phyloP scores from a whole-genome alignment of 805 yeast species.

The Wickerhamomyces silvicola region DNA sequence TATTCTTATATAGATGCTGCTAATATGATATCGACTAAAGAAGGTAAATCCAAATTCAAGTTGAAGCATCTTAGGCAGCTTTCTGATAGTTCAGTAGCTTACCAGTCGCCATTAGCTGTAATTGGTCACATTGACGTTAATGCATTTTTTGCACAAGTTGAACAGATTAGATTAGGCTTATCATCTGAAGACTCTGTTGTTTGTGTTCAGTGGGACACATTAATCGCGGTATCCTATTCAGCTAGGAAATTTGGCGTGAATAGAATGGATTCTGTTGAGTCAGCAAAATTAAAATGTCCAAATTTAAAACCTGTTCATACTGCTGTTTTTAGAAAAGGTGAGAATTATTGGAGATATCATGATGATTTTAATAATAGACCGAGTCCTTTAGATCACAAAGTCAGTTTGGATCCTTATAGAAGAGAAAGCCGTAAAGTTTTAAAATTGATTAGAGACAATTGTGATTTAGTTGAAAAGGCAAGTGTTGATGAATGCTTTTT shows the following conservation, averaged over 20 bases:
- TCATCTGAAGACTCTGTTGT: constrained; percentile 75
- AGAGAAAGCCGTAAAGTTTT: constrained; percentile 79
- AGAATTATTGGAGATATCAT: constrained; percentile 72
- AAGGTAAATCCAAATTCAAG: constrained; percentile 32
- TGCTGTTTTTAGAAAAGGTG: constrained; percentile 87
- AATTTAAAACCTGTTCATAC: constrained; percentile 77
- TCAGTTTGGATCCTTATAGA: constrained; percentile 85
- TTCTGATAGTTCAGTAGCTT: constrained; percentile 40
- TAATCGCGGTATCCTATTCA: constrained; percentile 88
- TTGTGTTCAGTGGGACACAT: constrained; percentile 86
- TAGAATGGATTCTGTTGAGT: constrained; percentile 64
- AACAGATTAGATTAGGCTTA: constrained; percentile 66
- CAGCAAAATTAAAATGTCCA: constrained; percentile 75
- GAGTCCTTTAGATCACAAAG: constrained; percentile 62
- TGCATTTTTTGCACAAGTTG: constrained; percentile 95
- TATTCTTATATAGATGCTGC: background rate
- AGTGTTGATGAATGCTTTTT: constrained; percentile 92
- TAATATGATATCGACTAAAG: background rate
- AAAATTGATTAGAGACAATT: constrained; percentile 50
- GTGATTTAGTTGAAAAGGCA: constrained; percentile 80
- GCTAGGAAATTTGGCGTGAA: constrained; percentile 80
- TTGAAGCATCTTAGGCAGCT: constrained; percentile 45
- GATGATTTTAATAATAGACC: constrained; percentile 48
- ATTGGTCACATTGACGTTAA: constrained; percentile 86
- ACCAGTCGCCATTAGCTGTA: constrained; percentile 63